Percentiles rank a stretch among this genome's conserved stretches.
These are phyloP conservation scores for Dissophora ornata DNA, from an alignment of 192 early-diverging fungal genomes.

Conservation along the genomic window DNA sequence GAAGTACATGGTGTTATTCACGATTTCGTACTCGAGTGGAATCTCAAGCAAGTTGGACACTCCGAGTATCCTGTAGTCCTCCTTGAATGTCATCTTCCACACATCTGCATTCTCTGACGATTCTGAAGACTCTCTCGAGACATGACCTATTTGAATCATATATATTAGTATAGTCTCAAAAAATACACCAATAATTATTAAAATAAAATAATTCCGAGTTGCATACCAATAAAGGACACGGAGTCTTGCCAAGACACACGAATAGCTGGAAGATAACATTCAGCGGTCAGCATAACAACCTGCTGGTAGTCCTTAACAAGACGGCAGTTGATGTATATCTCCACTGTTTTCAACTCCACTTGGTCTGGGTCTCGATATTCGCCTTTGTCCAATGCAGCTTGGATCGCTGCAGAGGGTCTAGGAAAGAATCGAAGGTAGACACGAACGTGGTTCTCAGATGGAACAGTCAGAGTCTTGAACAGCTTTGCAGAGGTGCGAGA, in stretches of 20 bases:
- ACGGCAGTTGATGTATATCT: conserved; percentile 83
- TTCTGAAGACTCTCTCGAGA: conserved; percentile 21
- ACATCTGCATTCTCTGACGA: conserved; percentile 52
- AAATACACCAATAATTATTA: too few species aligned
- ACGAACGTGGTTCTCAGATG: conserved; percentile 70
- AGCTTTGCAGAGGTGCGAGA: conserved; percentile 78
- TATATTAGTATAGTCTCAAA: neutral
- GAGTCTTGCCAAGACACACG: conserved; percentile 57
- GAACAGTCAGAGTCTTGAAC: conserved; percentile 75
- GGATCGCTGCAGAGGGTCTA: conserved; percentile 51
- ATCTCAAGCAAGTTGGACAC: conserved; percentile 67
- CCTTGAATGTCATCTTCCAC: conserved; percentile 64
- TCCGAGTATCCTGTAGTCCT: conserved; percentile 54
- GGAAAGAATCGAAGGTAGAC: conserved; percentile 78
- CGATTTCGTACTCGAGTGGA: conserved; percentile 71
- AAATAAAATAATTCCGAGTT: too few species aligned
- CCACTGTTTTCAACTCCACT: conserved; percentile 73
- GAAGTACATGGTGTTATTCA: conserved; percentile 82
- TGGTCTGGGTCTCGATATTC: conserved; percentile 56
- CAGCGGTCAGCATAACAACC: conserved; percentile 69
- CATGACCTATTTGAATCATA: conserved; percentile 21
- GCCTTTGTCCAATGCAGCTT: conserved; percentile 57
- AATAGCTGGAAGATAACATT: conserved; percentile 67
- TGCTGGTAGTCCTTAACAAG: conserved; percentile 86
- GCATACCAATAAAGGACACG: conserved; percentile 60